Evolutionary conservation across 2,329 filamentous ascomycete genomes (phyloP).

Genomic region (Arthrobotrys megalospora): DNA sequence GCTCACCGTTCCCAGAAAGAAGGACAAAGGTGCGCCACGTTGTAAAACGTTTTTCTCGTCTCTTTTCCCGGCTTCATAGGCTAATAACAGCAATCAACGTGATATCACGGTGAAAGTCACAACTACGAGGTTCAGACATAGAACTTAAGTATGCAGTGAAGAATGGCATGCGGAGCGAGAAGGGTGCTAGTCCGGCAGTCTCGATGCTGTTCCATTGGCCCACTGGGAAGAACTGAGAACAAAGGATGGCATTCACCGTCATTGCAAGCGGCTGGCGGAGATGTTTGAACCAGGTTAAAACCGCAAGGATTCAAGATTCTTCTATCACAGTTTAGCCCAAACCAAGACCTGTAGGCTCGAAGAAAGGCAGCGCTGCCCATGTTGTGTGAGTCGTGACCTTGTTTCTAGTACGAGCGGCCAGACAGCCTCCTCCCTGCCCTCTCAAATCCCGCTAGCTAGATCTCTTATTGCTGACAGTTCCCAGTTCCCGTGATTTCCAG

Average conservation of each 20-base stretch:
- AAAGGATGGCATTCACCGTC: constrained; percentile 28
- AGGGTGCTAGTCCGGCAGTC: not conserved
- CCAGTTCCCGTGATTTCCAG: constrained; percentile 59
- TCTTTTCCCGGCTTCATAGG: constrained; percentile 48
- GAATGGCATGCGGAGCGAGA: constrained; percentile 10
- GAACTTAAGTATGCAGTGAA: constrained; percentile 4
- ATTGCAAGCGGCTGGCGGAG: constrained; percentile 48
- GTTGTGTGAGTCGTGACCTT: constrained; percentile 41
- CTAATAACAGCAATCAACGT: constrained; percentile 46
- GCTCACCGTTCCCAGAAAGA: constrained; percentile 34
- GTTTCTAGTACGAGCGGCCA: constrained; percentile 22
- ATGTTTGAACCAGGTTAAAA: constrained; percentile 37
- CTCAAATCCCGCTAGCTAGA: constrained; percentile 32
- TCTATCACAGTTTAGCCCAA: constrained; percentile 41
- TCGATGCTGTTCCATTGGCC: not conserved
- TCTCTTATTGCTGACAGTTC: constrained; percentile 55
- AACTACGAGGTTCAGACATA: constrained; percentile 17
- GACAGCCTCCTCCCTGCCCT: constrained; percentile 30
- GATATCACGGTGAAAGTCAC: constrained; percentile 18
- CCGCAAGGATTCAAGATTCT: constrained; percentile 42
- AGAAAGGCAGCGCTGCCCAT: constrained; percentile 45
- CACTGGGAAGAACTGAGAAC: constrained; percentile 24
- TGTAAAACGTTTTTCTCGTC: constrained; percentile 60
- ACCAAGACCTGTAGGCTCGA: constrained; percentile 23
- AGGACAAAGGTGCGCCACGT: constrained; percentile 54